Evolutionary conservation across 345 rosid genomes (phyloP).

Genomic region (Lumnitzera littorea): DNA sequence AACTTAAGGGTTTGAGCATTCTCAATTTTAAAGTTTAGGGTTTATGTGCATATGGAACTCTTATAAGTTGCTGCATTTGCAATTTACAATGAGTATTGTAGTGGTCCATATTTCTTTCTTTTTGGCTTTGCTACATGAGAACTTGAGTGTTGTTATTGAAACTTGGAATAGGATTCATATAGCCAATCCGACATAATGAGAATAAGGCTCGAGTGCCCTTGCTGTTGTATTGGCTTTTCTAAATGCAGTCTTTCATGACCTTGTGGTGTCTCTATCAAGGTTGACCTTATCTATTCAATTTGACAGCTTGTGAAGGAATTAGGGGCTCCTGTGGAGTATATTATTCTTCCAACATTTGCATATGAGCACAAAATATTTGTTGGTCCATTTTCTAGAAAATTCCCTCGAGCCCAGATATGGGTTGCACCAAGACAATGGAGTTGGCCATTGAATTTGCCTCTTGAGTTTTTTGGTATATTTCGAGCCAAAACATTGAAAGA

Average conservation of each 20-base stretch:
- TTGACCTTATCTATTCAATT: constrained; percentile 4
- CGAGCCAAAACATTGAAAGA: constrained; percentile 71
- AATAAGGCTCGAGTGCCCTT: no score
- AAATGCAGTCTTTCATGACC: neutral
- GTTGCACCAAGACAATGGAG: constrained; percentile 99
- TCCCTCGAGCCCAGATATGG: constrained; percentile 82
- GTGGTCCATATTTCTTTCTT: no score
- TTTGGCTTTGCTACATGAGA: no score
- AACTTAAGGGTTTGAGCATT: no score
- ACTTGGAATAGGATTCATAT: no score
- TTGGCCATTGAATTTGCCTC: constrained; percentile 93
- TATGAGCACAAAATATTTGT: constrained; percentile 97
- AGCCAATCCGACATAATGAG: no score
- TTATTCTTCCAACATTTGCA: constrained; percentile 87
- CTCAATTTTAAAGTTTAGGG: no score
- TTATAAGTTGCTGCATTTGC: no score
- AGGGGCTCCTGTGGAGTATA: constrained; percentile 79
- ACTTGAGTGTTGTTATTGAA: no score
- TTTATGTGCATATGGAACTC: no score
- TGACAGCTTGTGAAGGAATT: constrained; percentile 81
- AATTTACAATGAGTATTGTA: no score
- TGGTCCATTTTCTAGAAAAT: constrained; percentile 92
- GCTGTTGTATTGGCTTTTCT: neutral
- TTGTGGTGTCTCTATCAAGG: constrained; percentile 9
- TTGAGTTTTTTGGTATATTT: constrained; percentile 88